Evolutionary conservation across 2,329 filamentous ascomycete genomes (phyloP).

Genomic region (Aspergillus arachidicola): DNA sequence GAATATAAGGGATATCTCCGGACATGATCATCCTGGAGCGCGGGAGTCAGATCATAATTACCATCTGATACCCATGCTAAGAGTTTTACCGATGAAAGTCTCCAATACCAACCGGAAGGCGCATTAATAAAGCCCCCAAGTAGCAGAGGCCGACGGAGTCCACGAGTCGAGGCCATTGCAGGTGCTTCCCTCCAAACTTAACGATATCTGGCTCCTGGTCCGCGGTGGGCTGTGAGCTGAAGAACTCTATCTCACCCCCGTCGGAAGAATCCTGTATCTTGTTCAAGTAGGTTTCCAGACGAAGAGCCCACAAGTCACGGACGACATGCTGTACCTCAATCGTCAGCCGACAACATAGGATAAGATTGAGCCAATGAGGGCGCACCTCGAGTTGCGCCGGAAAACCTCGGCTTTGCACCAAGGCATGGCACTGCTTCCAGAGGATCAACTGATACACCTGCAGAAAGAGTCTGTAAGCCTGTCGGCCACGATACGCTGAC

Average conservation of each 20-base stretch:
- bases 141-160: constrained; percentile 82
- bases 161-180: constrained; percentile 64
- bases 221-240: constrained; percentile 60
- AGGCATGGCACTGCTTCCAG: constrained; percentile 75
- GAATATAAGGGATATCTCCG: constrained; percentile 73
- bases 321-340: constrained; percentile 57
- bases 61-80: neutral
- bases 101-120: constrained; percentile 73
- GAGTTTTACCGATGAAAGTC: constrained; percentile 60
- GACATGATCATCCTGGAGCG: constrained; percentile 53
- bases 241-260: constrained; percentile 51
- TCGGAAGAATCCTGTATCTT: constrained; percentile 44
- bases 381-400: constrained; percentile 71
- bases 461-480: constrained; percentile 76
- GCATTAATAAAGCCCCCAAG: constrained; percentile 72
- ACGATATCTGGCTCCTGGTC: constrained; percentile 40
- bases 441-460: constrained; percentile 83
- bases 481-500: constrained; percentile 60
- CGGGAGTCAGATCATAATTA: constrained; percentile 4
- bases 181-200: constrained; percentile 37
- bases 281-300: constrained; percentile 61
- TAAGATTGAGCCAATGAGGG: neutral
- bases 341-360: constrained; percentile 11
- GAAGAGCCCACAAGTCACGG: constrained; percentile 81
- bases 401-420: constrained; percentile 68